Evolutionary conservation across 2,329 filamentous ascomycete species (phyloP), one percentile per base, ranked within the genome.

Genomic region (Cadophora luteo-olivacea): DNA sequence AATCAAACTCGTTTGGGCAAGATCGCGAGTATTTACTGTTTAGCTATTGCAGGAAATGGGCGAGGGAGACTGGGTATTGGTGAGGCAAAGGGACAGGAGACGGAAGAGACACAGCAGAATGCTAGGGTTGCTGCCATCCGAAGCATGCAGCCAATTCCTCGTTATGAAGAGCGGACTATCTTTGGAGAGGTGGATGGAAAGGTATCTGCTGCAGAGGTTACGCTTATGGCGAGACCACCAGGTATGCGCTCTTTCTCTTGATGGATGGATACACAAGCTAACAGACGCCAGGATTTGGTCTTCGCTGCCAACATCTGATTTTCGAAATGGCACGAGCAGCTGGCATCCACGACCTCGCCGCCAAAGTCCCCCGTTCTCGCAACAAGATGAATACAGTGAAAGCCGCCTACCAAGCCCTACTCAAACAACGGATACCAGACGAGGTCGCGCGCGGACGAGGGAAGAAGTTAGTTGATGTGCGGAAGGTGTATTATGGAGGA

Each of bases 301-400:
- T 98, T 74, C 93, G 96, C 77, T 93, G 92, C 79, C 93, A 97
- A 75, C 89, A 92, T 78, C 88, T 94, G 72, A 95, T 99, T 80
- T 98, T 94, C 81, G 95, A 99, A 81, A 94, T 99, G 84, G 94
- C 92, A 78, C 91, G 93, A 72, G 90, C 90, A 61, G 92, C 89
- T 51, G 96, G 96, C 72, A 93, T 99, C 77, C 86, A 91, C 72
- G 96, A 99, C 79, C 87, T 99, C 41, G 87, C 94, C 19, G 94
- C 93, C 61, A 87, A 87, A 73, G 94, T 97, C 71, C 90, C 91
- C 48, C 91, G 95, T 57, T 93, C 93, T 71, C 89, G 94, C 77
- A 98, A 97, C 85, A 93, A 94, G 74, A 97, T 98, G 94, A 99
- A 99, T 84, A 93, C 94, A 22, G 92, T 97, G 82, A 97, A 97